These are phyloP conservation scores for Rhazya stricta DNA, from an alignment of 257 asterid species.

Conservation along the genomic window DNA sequence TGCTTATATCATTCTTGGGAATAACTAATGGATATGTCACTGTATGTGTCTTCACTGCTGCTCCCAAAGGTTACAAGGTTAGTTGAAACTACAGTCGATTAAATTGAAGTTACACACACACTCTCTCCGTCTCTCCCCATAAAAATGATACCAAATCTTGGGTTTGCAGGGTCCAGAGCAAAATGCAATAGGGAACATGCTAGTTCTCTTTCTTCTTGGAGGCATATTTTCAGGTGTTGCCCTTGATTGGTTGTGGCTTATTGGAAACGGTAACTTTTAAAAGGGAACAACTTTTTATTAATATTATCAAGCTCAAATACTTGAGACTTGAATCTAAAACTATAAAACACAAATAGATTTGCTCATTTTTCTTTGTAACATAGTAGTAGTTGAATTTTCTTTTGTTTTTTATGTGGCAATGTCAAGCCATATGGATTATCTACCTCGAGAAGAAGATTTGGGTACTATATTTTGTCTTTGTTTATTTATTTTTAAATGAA, in stretches of 20 bases:
- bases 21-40: conserved; percentile 79
- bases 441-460: neutral
- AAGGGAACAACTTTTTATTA: neutral
- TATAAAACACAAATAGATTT: neutral
- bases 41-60: conserved; percentile 59
- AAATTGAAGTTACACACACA: too few species aligned
- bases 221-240: conserved; percentile 68
- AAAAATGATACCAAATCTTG: neutral
- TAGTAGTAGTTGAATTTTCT: neutral
- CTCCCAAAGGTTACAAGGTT: conserved; percentile 88
- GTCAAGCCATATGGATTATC: too few species aligned
- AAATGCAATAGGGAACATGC: conserved; percentile 78
- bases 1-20: conserved; percentile 63
- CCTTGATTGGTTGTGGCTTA: conserved; percentile 86
- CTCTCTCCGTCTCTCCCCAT: neutral
- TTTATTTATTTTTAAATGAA: too few species aligned
- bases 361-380: neutral
- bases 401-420: neutral
- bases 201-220: conserved; percentile 59
- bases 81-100: neutral
- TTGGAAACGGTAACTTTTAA: conserved; percentile 49
- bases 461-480: too few species aligned
- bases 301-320: too few species aligned
- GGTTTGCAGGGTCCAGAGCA: conserved; percentile 84
- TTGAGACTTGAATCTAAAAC: neutral